These are phyloP conservation scores for Thalia dealbata DNA, from an alignment of 176 grass and related monocot genomes.

Conservation along the genomic window DNA sequence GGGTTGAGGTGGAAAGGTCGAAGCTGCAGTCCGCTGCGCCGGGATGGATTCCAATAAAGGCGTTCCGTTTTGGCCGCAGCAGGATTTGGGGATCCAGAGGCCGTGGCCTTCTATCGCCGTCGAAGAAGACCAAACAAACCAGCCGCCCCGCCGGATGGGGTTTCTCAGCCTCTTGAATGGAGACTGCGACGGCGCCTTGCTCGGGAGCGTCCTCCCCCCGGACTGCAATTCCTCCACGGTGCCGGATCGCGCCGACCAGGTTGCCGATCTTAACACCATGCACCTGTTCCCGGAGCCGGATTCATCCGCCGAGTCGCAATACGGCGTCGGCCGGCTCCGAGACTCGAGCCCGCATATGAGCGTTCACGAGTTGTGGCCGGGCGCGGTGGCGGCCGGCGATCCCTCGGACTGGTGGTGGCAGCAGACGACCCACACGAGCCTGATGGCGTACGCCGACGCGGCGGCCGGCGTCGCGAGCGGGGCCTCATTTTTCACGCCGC, in stretches of 20 bases:
- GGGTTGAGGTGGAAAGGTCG: not conserved
- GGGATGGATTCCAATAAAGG: slow-evolving; percentile 3
- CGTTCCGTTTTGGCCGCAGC: not conserved
- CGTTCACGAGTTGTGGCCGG: too few species aligned
- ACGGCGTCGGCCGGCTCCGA: not conserved
- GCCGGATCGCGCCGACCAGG: not conserved
- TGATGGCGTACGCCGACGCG: not conserved
- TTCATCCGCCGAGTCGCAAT: not conserved
- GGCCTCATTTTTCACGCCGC: not conserved
- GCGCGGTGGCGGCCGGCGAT: not conserved
- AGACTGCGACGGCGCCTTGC: not conserved
- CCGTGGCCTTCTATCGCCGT: not conserved
- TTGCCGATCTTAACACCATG: not conserved
- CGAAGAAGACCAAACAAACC: not conserved
- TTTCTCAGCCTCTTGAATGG: not conserved
- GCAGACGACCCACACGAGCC: not conserved
- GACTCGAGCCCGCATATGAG: too few species aligned
- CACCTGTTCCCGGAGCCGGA: too few species aligned
- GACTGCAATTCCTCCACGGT: too few species aligned
- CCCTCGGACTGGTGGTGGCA: not conserved
- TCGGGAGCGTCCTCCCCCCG: not conserved
- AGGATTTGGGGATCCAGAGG: slow-evolving; percentile 8
- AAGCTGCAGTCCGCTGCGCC: not conserved
- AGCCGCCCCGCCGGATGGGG: not conserved
- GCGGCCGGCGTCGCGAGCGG: not conserved